Evolutionary conservation across 1,284 basidiomycete genomes (phyloP), one percentile per base, ranked within the genome.

Genomic region (Paramarasmius palmivorus): DNA sequence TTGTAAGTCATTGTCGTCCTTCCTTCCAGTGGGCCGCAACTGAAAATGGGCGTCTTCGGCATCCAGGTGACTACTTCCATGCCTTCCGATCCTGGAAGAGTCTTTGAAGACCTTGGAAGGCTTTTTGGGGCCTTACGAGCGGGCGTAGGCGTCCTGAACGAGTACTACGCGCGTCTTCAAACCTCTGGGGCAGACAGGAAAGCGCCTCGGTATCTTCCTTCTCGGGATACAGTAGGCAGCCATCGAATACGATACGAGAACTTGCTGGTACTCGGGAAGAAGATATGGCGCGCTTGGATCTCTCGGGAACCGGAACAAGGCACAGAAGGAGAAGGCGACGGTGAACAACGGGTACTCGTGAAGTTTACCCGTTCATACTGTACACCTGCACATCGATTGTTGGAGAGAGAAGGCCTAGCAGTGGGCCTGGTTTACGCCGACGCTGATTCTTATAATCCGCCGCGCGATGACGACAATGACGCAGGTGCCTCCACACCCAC

Each of bases 141-240:
- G 25, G 4, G 25, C 10, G 17, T 46, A n/a, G 17, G 15, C 8
- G 25, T 46, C 23, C 26, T 46, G 19, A 29, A 8, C 12, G 44
- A 46, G 19, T 46, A 46, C 25, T 46, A 46, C 25, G 15, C 25
- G n/a, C n/a, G n/a, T n/a, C n/a, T n/a, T n/a, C n/a, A n/a, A n/a
- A n/a, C n/a, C n/a, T n/a, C n/a, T n/a, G n/a, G n/a, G n/a, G n/a
- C n/a, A n/a, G n/a, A n/a, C n/a, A n/a, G n/a, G n/a, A n/a, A n/a
- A n/a, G n/a, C n/a, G n/a, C n/a, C n/a, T n/a, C n/a, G 44, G n/a
- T 46, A 32, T 19, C 44, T 46, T 26, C 44, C 44, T 1, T 5
- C 32, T 4, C 22, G 44, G 15, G 32, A 46, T 17, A 46, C 44
- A n/a, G n/a, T n/a, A n/a, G n/a, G n/a, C n/a, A n/a, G n/a, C n/a